A percentile compares a stretch with the other conserved stretches of the same genome.
Evolutionary conservation across 495 filamentous ascomycete species (phyloP).

Genomic region (Talaromyces proteolyticus): DNA sequence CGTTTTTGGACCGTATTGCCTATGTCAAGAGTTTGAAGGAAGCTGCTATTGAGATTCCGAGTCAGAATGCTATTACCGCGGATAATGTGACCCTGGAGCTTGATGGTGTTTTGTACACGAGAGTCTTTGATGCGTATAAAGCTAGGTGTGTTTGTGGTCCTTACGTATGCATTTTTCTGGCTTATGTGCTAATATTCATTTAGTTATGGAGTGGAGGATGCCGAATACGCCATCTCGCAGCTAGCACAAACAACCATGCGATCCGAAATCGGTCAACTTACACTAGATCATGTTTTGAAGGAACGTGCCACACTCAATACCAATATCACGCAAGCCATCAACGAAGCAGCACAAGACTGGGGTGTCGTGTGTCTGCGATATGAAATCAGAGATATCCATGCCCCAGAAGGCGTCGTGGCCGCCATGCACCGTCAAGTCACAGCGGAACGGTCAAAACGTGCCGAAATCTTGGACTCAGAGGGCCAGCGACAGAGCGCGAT

Average conservation of each 20-base stretch:
- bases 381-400: constrained; percentile 97
- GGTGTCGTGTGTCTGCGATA: constrained; percentile 93
- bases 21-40: constrained; percentile 98
- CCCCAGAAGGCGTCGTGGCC: constrained; percentile 82
- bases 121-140: constrained; percentile 96
- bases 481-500: constrained; percentile 95
- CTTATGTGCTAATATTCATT: not conserved
- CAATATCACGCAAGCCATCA: constrained; percentile 97
- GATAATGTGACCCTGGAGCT: constrained; percentile 97
- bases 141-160: constrained; percentile 55
- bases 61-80: constrained; percentile 93
- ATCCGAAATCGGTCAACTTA: constrained; percentile 91
- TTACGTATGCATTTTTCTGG: not conserved
- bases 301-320: constrained; percentile 92
- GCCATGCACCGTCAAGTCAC: constrained; percentile 99
- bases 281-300: constrained; percentile 94
- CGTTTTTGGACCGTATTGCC: constrained; percentile 90
- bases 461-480: constrained; percentile 94
- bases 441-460: constrained; percentile 91
- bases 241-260: constrained; percentile 99
- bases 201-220: constrained; percentile 97
- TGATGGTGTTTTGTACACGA: constrained; percentile 90
- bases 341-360: constrained; percentile 95
- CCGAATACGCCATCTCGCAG: constrained; percentile 97
- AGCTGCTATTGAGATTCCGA: constrained; percentile 90